Percentiles rank a stretch among this genome's conserved stretches.
These are phyloP conservation scores for Lophiostoma macrostomum DNA, from an alignment of 495 filamentous ascomycete genomes.

Conservation along the genomic window DNA sequence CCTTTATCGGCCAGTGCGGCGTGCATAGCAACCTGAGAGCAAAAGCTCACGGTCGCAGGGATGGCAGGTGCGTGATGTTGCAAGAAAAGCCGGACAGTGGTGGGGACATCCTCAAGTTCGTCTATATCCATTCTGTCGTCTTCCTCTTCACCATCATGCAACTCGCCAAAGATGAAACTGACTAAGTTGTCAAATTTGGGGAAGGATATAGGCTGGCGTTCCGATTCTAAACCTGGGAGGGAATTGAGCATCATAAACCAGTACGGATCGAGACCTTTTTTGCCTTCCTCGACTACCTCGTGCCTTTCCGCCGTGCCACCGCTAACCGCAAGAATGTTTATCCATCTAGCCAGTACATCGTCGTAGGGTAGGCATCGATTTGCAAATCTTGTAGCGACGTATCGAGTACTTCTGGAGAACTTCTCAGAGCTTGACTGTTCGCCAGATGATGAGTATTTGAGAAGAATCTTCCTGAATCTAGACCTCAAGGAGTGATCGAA, in stretches of 20 bases:
- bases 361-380: slow-evolving; percentile 82
- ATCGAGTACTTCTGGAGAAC: slow-evolving; percentile 61
- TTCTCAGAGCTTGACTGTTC: slow-evolving; percentile 33
- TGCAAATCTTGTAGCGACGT: slow-evolving; percentile 81
- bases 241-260: slow-evolving; percentile 68
- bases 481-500: slow-evolving; percentile 45
- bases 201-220: slow-evolving; percentile 23
- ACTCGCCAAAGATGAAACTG: slow-evolving; percentile 40
- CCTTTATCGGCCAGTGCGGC: slow-evolving; percentile 59
- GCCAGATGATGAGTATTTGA: slow-evolving; percentile 36
- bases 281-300: slow-evolving; percentile 86
- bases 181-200: slow-evolving; percentile 39
- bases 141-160: slow-evolving; percentile 18
- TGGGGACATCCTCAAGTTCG: slow-evolving; percentile 19
- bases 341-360: slow-evolving; percentile 80
- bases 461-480: slow-evolving; percentile 49
- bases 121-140: slow-evolving; percentile 37
- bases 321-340: slow-evolving; percentile 76
- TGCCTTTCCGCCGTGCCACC: slow-evolving; percentile 61
- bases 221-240: background rate
- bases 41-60: slow-evolving; percentile 63
- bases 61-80: slow-evolving; percentile 51
- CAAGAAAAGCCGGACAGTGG: slow-evolving; percentile 6
- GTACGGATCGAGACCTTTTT: slow-evolving; percentile 79
- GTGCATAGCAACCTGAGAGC: slow-evolving; percentile 69